Conservation (phyloP, 129 eudicot species). For the Rutidosis leptorrhynchoides region DNA sequence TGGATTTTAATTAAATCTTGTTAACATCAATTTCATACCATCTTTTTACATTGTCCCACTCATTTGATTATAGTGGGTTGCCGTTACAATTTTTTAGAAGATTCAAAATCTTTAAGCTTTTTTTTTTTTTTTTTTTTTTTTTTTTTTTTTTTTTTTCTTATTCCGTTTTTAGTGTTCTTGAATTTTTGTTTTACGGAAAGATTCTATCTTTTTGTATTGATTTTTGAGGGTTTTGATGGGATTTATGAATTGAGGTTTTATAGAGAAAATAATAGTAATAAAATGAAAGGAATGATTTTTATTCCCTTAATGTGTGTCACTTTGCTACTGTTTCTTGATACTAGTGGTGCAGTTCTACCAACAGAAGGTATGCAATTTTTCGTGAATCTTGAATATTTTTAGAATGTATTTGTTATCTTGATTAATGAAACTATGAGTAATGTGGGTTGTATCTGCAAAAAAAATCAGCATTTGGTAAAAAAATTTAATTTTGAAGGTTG, state of each 20-base stretch:
- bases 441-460: neutral
- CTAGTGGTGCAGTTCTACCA: conserved; percentile 49
- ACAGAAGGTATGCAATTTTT: conserved; percentile 54
- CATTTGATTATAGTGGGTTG: conserved; percentile 35
- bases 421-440: neutral
- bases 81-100: conserved; percentile 32
- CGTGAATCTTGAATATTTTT: conserved; percentile 39
- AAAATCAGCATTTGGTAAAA: neutral
- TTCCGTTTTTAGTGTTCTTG: conserved; percentile 6
- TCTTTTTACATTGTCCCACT: conserved; percentile 21
- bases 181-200: conserved; percentile 21
- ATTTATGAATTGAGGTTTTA: conserved; percentile 25
- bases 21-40: conserved; percentile 22
- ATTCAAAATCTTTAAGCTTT: conserved; percentile 22
- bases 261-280: conserved; percentile 21
- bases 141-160: no score
- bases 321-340: conserved; percentile 45
- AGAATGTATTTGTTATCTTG: neutral
- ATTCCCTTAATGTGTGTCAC: conserved; percentile 42
- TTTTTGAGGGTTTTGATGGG: conserved; percentile 15
- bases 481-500: conserved; percentile 1
- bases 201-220: conserved; percentile 21
- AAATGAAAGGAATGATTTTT: conserved; percentile 43
- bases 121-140: no score
- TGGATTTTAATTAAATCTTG: conserved; percentile 21